Percentiles rank a stretch among this genome's conserved stretches.
Evolutionary conservation across 2,329 filamentous ascomycete genomes (phyloP).

Genomic region (Acrocalymma vagum): DNA sequence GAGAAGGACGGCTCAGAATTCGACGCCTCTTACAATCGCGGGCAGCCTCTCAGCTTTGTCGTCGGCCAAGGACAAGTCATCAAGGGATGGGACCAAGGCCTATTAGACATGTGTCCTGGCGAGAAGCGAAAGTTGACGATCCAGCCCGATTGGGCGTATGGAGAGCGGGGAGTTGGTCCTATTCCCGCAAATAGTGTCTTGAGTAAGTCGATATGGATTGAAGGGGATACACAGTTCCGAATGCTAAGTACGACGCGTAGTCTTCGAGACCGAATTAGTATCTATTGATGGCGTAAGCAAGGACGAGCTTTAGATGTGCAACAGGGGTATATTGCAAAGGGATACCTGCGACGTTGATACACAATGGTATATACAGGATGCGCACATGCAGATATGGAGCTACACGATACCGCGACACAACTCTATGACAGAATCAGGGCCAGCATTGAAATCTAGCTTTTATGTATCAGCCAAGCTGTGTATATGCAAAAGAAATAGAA

Average conservation of each 20-base stretch:
- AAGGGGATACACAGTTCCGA: constrained; percentile 1
- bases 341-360: no score
- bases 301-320: constrained; percentile 46
- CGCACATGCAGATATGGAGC: no score
- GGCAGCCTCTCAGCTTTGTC: constrained; percentile 78
- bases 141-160: constrained; percentile 86
- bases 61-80: constrained; percentile 89
- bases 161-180: constrained; percentile 78
- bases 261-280: constrained; percentile 92
- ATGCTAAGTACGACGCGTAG: constrained; percentile 53
- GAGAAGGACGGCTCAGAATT: constrained; percentile 68
- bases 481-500: no score
- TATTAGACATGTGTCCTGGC: constrained; percentile 94
- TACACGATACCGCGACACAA: no score
- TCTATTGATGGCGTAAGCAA: constrained; percentile 76
- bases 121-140: constrained; percentile 94
- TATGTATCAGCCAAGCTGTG: no score
- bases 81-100: constrained; percentile 93
- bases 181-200: constrained; percentile 87
- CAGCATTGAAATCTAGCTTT: no score
- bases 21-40: constrained; percentile 74
- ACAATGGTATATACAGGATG: no score
- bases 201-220: constrained; percentile 57
- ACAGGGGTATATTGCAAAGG: no score
- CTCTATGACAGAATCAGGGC: no score